These are phyloP conservation scores for Tephrocybe sp. DNA, from an alignment of 768 basidiomycete genomes.

Conservation along the genomic window DNA sequence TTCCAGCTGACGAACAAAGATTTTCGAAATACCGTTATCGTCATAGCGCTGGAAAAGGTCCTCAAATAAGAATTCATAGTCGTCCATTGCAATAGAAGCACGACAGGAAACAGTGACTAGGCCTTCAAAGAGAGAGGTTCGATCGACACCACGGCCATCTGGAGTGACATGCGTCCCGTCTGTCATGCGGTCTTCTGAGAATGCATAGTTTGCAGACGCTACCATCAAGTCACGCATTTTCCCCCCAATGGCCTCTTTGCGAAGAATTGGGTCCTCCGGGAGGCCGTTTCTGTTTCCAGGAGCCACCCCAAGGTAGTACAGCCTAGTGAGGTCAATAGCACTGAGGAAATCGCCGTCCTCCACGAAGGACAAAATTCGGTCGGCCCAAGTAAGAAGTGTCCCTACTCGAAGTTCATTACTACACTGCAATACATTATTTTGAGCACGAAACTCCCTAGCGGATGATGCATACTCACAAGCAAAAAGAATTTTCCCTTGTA, in stretches of 20 bases:
- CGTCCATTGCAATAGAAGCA: constrained; percentile 76
- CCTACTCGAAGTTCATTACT: constrained; percentile 72
- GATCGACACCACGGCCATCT: constrained; percentile 89
- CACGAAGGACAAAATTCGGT: constrained; percentile 81
- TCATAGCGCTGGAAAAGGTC: constrained; percentile 91
- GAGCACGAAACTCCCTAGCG: not conserved
- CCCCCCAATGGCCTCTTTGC: constrained; percentile 64
- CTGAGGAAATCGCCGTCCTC: constrained; percentile 84
- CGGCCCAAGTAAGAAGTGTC: constrained; percentile 91
- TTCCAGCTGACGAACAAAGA: constrained; percentile 82
- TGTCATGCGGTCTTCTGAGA: constrained; percentile 92
- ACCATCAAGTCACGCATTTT: constrained; percentile 81
- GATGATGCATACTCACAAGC: constrained; percentile 54
- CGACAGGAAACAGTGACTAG: constrained; percentile 75
- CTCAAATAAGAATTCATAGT: constrained; percentile 88
- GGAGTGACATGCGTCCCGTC: constrained; percentile 81
- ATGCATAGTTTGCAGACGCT: constrained; percentile 86
- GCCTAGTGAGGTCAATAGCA: constrained; percentile 82
- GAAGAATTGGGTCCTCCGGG: constrained; percentile 59
- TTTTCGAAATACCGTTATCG: constrained; percentile 75
- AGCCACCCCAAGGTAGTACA: constrained; percentile 77
- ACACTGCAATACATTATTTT: constrained; percentile 38
- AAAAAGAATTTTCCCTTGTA: constrained; percentile 93
- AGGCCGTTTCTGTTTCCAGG: constrained; percentile 87
- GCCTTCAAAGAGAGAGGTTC: constrained; percentile 85